phyloP scores from a whole-genome alignment of 805 yeast genomes.

The Candida dajiaensis region DNA sequence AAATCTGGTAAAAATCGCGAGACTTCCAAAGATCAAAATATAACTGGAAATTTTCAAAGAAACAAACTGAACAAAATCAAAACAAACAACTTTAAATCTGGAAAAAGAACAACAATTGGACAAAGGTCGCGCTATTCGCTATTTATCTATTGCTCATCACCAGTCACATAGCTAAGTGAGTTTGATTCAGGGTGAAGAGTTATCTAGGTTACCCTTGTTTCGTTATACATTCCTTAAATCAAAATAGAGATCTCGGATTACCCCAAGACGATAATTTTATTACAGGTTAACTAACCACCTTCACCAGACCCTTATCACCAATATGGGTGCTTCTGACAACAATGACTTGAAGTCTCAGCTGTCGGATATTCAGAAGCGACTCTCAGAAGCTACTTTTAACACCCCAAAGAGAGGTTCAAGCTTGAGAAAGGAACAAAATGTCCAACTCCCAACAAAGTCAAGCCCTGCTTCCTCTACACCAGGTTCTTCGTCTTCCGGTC shows the following conservation, averaged over 20 bases:
- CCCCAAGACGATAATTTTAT: background rate
- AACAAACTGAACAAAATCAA: slow-evolving; percentile 5
- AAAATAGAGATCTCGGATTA: background rate
- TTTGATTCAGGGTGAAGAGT: background rate
- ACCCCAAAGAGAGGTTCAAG: slow-evolving; percentile 18
- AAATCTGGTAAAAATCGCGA: background rate
- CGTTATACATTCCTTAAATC: background rate
- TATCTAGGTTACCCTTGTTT: too few relatives aligned
- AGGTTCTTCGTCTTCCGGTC: background rate
- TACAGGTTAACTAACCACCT: background rate
- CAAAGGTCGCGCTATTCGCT: background rate
- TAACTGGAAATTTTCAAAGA: background rate
- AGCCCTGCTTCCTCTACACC: background rate
- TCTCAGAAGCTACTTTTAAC: slow-evolving; percentile 26
- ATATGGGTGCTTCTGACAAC: slow-evolving; percentile 12
- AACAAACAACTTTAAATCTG: slow-evolving; percentile 3
- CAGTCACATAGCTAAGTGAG: background rate
- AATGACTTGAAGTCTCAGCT: slow-evolving; percentile 36
- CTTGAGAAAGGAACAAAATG: slow-evolving; percentile 7
- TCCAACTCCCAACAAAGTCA: slow-evolving; percentile 2
- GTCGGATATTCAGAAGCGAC: slow-evolving; percentile 35
- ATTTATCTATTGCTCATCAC: background rate
- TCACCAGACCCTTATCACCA: background rate
- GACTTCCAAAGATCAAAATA: slow-evolving; percentile 1
- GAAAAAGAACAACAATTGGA: background rate